Conservation (phyloP, 2,329 filamentous ascomycete genomes). For the Dothideomycetidae sp. region DNA sequence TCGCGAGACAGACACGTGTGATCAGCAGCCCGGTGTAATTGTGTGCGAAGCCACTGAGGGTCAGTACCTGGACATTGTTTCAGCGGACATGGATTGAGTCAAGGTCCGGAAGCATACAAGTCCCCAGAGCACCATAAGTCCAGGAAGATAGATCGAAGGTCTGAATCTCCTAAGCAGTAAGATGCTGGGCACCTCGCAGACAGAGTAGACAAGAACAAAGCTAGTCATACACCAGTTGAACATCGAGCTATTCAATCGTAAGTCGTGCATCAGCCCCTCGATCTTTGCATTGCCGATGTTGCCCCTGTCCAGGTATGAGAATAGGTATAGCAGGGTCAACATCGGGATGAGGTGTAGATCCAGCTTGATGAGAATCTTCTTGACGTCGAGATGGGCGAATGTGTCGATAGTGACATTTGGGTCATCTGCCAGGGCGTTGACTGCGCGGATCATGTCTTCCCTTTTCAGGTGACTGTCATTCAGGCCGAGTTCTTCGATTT, state of each 20-base stretch:
- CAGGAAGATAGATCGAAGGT: conserved; percentile 16
- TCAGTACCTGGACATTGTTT: conserved; percentile 19
- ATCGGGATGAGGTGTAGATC: conserved; percentile 26
- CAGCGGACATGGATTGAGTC: no score
- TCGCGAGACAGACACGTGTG: conserved; percentile 16
- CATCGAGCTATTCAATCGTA: conserved; percentile 24
- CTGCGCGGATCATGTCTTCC: conserved; percentile 7
- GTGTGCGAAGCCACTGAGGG: conserved; percentile 19
- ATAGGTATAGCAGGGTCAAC: conserved; percentile 23
- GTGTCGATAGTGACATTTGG: conserved; percentile 22
- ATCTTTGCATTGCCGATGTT: conserved; percentile 19
- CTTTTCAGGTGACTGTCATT: conserved; percentile 10
- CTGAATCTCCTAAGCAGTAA: conserved; percentile 27
- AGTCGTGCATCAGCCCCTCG: conserved; percentile 15
- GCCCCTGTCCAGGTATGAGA: conserved; percentile 19
- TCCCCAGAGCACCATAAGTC: conserved; percentile 21
- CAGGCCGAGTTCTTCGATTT: conserved; percentile 8
- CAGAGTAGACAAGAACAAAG: conserved; percentile 21
- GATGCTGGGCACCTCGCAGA: conserved; percentile 29
- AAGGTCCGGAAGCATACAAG: conserved; percentile 10
- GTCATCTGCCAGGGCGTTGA: conserved; percentile 11
- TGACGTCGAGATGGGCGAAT: conserved; percentile 29
- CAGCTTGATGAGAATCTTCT: conserved; percentile 31
- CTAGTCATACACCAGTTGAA: conserved; percentile 33
- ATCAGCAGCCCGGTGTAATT: conserved; percentile 18